Evolutionary conservation across 73 alveolate species (phyloP), one percentile per base, ranked within the genome.

Genomic region (Loxodes magnus): DNA sequence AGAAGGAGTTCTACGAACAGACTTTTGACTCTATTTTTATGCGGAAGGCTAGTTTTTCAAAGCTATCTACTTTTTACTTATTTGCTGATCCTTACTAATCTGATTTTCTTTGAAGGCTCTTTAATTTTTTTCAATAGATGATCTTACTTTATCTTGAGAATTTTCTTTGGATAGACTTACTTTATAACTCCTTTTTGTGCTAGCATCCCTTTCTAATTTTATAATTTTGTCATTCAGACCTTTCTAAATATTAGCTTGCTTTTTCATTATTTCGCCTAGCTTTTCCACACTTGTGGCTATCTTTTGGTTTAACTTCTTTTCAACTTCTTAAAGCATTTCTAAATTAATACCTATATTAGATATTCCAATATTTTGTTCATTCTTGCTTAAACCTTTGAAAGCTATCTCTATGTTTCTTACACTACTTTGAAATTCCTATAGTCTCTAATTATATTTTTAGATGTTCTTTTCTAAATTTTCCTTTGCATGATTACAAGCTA

Each of bases 181-280:
- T 31, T 31, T n/a, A 31, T 7, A 31, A 31, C 41, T 7, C 12
- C 12, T 31, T 31, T 14, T 5, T 6, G 6, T 6, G 23, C 31
- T 6, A 38, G 52, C 5, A 5, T 7, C 6, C n/a, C 9, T 7
- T 14, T 38, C 52, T 7, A 28, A 28, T 6, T 2, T 0, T 46
- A 9, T 17, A 23, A n/a, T 9, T 21, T 16, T 15, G 22, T 46
- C 10, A 25, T 12, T 0, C n/a, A 10, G 1, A 10, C 27, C 39
- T 25, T 46, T 37, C 2, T 46, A 10, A 0, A 19, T 14, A 12
- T 39, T 39, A 12, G 19, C 14, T 14, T 12, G 27, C 17, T 46
- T 46, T 16, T 46, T 16, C n/a, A 46, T 41, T 10, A 46, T 14
- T n/a, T 46, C 59, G 0, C 53, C 50, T 5, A 46, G 28, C 26